Percentiles rank a stretch among this genome's conserved stretches.
These are phyloP conservation scores for Selaginella moellendorffii DNA, from an alignment of 75 land plant species.

Conservation along the genomic window DNA sequence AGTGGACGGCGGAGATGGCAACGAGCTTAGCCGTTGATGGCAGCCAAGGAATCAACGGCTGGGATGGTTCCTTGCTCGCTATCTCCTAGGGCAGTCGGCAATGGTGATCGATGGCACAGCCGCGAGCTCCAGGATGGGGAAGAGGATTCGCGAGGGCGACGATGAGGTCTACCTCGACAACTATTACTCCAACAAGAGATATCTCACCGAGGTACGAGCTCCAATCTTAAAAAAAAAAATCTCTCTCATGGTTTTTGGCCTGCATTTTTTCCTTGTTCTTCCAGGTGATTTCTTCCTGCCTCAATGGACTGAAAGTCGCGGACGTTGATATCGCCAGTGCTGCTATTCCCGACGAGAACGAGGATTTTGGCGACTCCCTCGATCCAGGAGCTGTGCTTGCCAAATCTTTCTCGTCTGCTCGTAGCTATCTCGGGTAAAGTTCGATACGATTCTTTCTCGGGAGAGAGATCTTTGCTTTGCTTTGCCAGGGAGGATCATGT, in stretches of 20 bases:
- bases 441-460: too few species aligned
- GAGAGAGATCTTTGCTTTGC: too few species aligned
- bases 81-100: too few species aligned
- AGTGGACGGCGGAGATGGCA: too few species aligned
- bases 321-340: slow-evolving; percentile 41
- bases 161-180: slow-evolving; percentile 88
- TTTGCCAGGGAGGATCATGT: slow-evolving; percentile 63
- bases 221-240: neutral
- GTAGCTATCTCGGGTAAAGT: slow-evolving; percentile 32
- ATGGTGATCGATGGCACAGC: neutral
- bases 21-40: too few species aligned
- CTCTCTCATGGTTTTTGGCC: neutral
- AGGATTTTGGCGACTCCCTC: slow-evolving; percentile 34
- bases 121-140: slow-evolving; percentile 18
- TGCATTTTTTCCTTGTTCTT: neutral
- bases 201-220: slow-evolving; percentile 72
- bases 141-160: slow-evolving; percentile 61
- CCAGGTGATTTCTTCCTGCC: slow-evolving; percentile 94
- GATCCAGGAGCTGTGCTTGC: too few species aligned
- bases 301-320: slow-evolving; percentile 84
- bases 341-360: slow-evolving; percentile 34
- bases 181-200: slow-evolving; percentile 72
- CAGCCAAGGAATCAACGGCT: too few species aligned
- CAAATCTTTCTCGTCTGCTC: slow-evolving; percentile 29
- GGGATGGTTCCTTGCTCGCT: too few species aligned